Evolutionary conservation across 106 monocot species (phyloP), one percentile per base, ranked within the genome.

Genomic region (Posidonia australis): DNA sequence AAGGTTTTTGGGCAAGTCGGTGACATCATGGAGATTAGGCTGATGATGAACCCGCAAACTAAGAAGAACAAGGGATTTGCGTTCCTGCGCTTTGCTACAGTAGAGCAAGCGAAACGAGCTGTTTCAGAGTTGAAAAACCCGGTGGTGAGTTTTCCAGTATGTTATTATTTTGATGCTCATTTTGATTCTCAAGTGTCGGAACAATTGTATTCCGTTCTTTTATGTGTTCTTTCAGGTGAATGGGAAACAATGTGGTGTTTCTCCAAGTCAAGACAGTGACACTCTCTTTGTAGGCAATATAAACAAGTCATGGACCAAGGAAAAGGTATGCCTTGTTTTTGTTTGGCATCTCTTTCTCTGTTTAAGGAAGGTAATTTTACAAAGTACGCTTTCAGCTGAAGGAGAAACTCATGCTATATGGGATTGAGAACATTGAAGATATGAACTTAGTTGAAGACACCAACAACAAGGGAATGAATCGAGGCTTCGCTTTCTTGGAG

Each of bases 1-100:
- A 83, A 92, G 44, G 87, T 88, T 21, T 92, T 88, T 72, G 70
- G 71, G 60, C 51, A 69, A 72, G 80, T 79, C 51, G 92, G 92
- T 63, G 82, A 88, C 54, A 68, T 92, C 31, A 77, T 69, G 62
- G 84, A 87, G 65, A 71, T 92, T 6, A 68, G 92, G 41, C 76
- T 92, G 10, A 72, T 84, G 75, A 84, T 82, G 84, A 78, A 87
- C 74, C 84, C 81, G 45, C 67, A 60, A 1, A 84, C 87, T 20
- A 87, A 92, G 75, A 84, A 84, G 60, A 92, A 92, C 58, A 92
- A 87, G 74, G 92, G 92, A 19, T 92, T 85, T 85, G 92, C 88
- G 17, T 92, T 92, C 65, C 59, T 92, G 63, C 79, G 80, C 42
- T 92, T 82, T 82, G 84, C 87, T 51, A 88, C 92, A 24, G 82